A percentile compares a stretch with the other conserved stretches of the same genome.
These are phyloP conservation scores for Colletotrichum gigasporum DNA, from an alignment of 2,329 filamentous ascomycete genomes.

Conservation along the genomic window DNA sequence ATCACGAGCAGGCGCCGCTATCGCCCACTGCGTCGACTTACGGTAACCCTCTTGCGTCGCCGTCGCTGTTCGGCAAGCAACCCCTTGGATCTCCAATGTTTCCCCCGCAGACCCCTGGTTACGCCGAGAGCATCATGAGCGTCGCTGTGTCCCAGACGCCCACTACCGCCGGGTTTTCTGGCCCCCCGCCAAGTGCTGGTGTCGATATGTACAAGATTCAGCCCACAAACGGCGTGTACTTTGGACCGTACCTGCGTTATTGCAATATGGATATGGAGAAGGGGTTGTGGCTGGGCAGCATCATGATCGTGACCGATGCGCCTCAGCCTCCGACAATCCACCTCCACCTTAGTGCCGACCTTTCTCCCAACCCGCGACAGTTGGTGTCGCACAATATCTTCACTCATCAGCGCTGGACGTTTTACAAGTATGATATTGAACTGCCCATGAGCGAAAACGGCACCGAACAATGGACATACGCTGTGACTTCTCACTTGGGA, in stretches of 20 bases:
- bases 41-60: slow-evolving; percentile 77
- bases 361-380: slow-evolving; percentile 93
- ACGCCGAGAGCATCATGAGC: slow-evolving; percentile 86
- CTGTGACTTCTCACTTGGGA: slow-evolving; percentile 94
- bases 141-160: slow-evolving; percentile 79
- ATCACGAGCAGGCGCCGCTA: slow-evolving; percentile 81
- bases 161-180: slow-evolving; percentile 83
- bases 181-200: slow-evolving; percentile 87
- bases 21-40: slow-evolving; percentile 84
- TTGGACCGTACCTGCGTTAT: slow-evolving; percentile 94
- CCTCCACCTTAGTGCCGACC: slow-evolving; percentile 87
- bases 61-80: slow-evolving; percentile 69
- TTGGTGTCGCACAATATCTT: slow-evolving; percentile 84
- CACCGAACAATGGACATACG: slow-evolving; percentile 94
- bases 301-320: slow-evolving; percentile 90
- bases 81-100: slow-evolving; percentile 84
- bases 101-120: slow-evolving; percentile 83
- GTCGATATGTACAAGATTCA: slow-evolving; percentile 94
- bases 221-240: slow-evolving; percentile 96
- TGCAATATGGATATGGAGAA: slow-evolving; percentile 96
- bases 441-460: slow-evolving; percentile 86
- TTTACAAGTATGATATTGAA: slow-evolving; percentile 94
- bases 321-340: slow-evolving; percentile 96
- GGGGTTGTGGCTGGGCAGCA: slow-evolving; percentile 91
- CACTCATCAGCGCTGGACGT: slow-evolving; percentile 92